A percentile compares a stretch with the other conserved stretches of the same genome.
Conservation (phyloP, 1,139 yeast species). For the Chernovozyma sophiae-reginae region DNA sequence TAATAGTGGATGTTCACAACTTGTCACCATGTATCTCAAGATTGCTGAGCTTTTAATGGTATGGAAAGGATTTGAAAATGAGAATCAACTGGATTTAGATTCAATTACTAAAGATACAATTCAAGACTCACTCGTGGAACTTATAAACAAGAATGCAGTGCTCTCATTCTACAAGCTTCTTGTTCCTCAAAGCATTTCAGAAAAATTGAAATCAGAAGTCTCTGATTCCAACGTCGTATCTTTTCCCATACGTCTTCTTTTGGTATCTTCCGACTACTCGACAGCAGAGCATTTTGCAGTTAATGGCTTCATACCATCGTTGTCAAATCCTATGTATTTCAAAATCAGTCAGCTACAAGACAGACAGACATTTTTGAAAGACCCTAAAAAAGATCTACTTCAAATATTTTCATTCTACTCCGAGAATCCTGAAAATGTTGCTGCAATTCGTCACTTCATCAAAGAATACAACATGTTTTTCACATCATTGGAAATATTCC, state of each 20-base stretch:
- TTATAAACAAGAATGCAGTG: background rate
- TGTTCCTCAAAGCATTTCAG: background rate
- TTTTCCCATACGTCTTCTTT: background rate
- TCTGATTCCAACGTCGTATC: background rate
- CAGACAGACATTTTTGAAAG: background rate
- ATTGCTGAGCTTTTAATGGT: constrained; percentile 27
- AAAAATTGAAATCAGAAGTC: background rate
- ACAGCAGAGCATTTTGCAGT: constrained; percentile 33
- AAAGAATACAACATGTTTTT: constrained; percentile 20
- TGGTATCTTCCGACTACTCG: constrained; percentile 23
- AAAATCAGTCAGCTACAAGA: background rate
- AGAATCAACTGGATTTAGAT: background rate
- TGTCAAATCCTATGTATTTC: constrained; percentile 18
- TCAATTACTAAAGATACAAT: background rate
- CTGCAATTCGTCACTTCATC: constrained; percentile 30
- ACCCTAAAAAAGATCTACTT: background rate
- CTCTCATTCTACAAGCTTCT: background rate
- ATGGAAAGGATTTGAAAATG: background rate
- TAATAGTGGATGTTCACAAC: constrained; percentile 25
- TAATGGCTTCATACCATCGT: constrained; percentile 19
- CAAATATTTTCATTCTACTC: background rate
- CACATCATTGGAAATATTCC: constrained; percentile 23
- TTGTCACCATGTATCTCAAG: constrained; percentile 29
- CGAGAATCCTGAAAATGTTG: constrained; percentile 8
- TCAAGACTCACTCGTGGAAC: constrained; percentile 5